These are phyloP conservation scores for Xanthoconium stramineum DNA, from an alignment of 768 basidiomycete genomes.

Conservation along the genomic window DNA sequence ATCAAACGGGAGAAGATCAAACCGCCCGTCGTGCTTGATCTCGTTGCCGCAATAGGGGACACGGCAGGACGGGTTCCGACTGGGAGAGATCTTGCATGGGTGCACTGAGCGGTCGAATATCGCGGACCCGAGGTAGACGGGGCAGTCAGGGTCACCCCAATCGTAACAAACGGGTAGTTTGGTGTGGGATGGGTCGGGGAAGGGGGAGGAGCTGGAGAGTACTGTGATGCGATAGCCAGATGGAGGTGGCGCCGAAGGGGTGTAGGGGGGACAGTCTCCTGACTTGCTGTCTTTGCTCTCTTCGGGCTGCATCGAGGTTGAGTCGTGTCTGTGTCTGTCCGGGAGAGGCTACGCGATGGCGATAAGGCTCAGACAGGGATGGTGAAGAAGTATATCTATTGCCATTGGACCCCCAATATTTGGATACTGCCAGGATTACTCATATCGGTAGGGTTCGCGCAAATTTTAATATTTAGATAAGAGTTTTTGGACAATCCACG, in stretches of 20 bases:
- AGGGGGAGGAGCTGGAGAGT: constrained; percentile 36
- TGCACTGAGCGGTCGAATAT: constrained; percentile 65
- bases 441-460: too few relatives aligned
- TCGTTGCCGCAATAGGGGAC: constrained; percentile 68
- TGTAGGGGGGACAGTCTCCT: constrained; percentile 8
- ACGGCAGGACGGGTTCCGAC: constrained; percentile 47
- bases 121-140: constrained; percentile 73
- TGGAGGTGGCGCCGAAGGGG: constrained; percentile 34
- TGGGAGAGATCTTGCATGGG: constrained; percentile 76
- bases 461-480: constrained; percentile 82
- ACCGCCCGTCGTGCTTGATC: constrained; percentile 59
- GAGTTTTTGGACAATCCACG: constrained; percentile 97
- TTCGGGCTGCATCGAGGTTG: constrained; percentile 9
- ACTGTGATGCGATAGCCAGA: constrained; percentile 71
- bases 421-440: too few relatives aligned
- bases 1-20: constrained; percentile 72
- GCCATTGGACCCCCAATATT: too few relatives aligned
- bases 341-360: too few relatives aligned
- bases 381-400: too few relatives aligned
- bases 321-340: too few relatives aligned
- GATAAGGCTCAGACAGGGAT: too few relatives aligned
- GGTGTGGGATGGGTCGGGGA: constrained; percentile 40
- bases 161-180: constrained; percentile 56
- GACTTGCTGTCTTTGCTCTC: constrained; percentile 9
- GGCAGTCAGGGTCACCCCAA: constrained; percentile 46